phyloP scores from a whole-genome alignment of 2,329 filamentous ascomycete species.

The Scolecobasidium constrictum region DNA sequence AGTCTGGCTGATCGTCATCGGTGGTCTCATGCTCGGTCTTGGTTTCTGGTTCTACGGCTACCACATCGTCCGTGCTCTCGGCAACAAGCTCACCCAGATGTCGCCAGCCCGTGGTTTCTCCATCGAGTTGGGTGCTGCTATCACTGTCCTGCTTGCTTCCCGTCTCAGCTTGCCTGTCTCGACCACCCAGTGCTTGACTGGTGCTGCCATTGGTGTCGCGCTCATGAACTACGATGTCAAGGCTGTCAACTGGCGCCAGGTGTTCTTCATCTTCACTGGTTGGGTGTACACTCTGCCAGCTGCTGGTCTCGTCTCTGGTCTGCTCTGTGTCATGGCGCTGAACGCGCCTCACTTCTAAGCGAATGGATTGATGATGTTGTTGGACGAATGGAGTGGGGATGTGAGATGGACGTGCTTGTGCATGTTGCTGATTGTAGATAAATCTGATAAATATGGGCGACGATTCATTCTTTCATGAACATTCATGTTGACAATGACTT shows the following conservation, averaged over 20 bases:
- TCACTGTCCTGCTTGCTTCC: conserved; percentile 44
- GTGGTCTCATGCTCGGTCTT: conserved; percentile 11
- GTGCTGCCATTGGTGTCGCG: conserved; percentile 66
- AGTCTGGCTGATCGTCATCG: conserved; percentile 21
- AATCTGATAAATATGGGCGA: too few relatives aligned
- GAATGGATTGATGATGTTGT: too few relatives aligned
- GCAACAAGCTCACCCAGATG: conserved; percentile 69
- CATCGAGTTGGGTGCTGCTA: conserved; percentile 71
- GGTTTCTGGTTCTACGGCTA: conserved; percentile 42
- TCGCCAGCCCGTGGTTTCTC: conserved; percentile 43
- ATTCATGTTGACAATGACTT: too few relatives aligned
- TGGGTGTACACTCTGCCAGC: conserved; percentile 34
- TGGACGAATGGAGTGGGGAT: too few relatives aligned
- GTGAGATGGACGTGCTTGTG: too few relatives aligned
- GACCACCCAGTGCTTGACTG: conserved; percentile 61
- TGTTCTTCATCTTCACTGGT: conserved; percentile 31
- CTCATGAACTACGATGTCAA: conserved; percentile 55
- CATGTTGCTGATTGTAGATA: too few relatives aligned
- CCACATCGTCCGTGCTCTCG: conserved; percentile 57
- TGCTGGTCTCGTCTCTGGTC: conserved; percentile 29
- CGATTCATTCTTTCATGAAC: too few relatives aligned
- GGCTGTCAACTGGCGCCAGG: conserved; percentile 33
- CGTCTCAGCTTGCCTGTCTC: conserved; percentile 55
- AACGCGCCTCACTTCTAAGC: conserved; percentile 28
- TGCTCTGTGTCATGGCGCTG: conserved; percentile 30